These are phyloP conservation scores for Penicillium decumbens DNA, from an alignment of 2,329 filamentous ascomycete genomes.

Conservation along the genomic window DNA sequence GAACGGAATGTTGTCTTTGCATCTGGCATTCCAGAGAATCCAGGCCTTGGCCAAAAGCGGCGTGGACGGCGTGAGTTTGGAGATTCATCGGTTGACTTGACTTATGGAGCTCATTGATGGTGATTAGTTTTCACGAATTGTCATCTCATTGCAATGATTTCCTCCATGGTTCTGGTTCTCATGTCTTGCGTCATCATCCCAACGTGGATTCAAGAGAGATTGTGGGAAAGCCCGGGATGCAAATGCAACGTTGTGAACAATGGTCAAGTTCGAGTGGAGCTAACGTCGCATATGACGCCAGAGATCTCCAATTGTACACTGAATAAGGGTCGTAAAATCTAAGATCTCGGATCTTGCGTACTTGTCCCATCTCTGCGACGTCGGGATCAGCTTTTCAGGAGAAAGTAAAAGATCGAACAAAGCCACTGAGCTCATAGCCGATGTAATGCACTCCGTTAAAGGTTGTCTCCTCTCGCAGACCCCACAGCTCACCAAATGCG, in stretches of 20 bases:
- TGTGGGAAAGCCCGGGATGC: constrained; percentile 12
- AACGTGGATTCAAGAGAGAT: neutral
- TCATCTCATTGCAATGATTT: neutral
- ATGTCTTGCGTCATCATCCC: neutral
- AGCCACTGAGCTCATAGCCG: neutral
- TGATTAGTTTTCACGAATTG: neutral
- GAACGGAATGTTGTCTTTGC: constrained; percentile 17
- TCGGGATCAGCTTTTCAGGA: neutral
- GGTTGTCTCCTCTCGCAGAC: neutral
- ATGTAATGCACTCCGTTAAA: neutral
- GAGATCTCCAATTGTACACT: neutral
- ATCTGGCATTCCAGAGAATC: no score
- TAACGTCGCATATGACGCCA: constrained; percentile 20
- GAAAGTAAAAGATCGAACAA: neutral
- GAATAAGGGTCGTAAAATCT: neutral
- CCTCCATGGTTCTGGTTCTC: neutral
- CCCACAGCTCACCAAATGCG: constrained; percentile 6
- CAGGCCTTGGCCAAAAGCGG: neutral
- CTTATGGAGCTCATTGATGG: neutral
- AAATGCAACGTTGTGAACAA: constrained; percentile 26
- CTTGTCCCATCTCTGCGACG: neutral
- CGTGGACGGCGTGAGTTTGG: neutral
- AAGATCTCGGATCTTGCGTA: neutral
- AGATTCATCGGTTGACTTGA: no score
- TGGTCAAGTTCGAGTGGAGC: constrained; percentile 17